Evolutionary conservation across 352 stramenopile genomes (phyloP), one percentile per base, ranked within the genome.

Genomic region (Phytophthora melonis): DNA sequence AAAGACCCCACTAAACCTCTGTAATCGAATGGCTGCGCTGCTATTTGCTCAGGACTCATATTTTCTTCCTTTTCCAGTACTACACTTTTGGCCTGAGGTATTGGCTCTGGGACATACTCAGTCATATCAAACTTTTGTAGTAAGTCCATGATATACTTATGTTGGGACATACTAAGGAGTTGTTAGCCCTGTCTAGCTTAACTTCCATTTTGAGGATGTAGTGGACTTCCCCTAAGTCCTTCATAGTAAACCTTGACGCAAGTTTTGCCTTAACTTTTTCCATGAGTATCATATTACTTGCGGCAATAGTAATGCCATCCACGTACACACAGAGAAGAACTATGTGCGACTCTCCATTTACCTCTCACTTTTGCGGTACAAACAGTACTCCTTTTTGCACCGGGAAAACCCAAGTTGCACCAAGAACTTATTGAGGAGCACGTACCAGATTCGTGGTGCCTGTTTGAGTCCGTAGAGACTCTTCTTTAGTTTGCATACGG

Each of bases 71-170:
- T 16, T 14, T 16, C 11, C 11, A 43, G 34, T 43, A 43, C 34
- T 43, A 43, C 34, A 16, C 10, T 43, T 43, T 43, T 18, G 11
- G 34, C 34, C 34, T 43, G 34, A 43, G 10, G 34, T 43, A 10
- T 43, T 43, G 34, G 34, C 34, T 43, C 34, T 43, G 34, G 4
- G 34, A 14, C 10, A 30, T 25, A 56, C 16, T 32, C 21, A 65
- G 27, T 45, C 41, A 65, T 45, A 56, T 56, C 41, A 47, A 57
- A 56, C 25, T 43, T 65, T 49, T 65, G 43, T 47, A 56, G 41
- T 45, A 65, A 56, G 58, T 65, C 58, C 58, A 65, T 45, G 5
- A 45, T 65, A 41, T 65, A 56, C 25, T 56, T 65, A 30, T 65
- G 41, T 30, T 65, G 58, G 16, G 39, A 56, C 58, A 56, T 65